These are phyloP conservation scores for Fragaria iinumae DNA, from an alignment of 306 rosid genomes.

Conservation along the genomic window DNA sequence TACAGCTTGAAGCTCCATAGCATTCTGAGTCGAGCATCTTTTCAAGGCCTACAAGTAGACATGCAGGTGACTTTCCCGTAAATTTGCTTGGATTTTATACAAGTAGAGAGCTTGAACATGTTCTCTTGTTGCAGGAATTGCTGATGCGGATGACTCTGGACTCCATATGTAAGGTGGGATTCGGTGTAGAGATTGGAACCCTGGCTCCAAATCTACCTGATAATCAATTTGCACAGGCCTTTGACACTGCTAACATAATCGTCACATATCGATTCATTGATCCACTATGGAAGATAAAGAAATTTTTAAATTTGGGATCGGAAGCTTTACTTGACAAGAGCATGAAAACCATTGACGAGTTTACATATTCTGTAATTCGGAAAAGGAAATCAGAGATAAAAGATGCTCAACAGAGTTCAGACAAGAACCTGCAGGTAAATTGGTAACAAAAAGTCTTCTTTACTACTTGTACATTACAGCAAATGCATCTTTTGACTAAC, in stretches of 20 bases:
- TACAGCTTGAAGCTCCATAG: constrained; percentile 59
- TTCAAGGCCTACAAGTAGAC: constrained; percentile 57
- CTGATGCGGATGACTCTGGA: constrained; percentile 96
- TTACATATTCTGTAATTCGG: constrained; percentile 77
- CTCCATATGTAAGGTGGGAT: constrained; percentile 90
- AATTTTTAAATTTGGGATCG: constrained; percentile 60
- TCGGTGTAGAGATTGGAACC: constrained; percentile 94
- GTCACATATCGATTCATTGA: constrained; percentile 90
- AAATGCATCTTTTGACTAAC: neutral
- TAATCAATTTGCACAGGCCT: constrained; percentile 73
- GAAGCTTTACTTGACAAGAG: constrained; percentile 81
- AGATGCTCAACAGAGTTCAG: constrained; percentile 32
- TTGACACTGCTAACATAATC: constrained; percentile 79
- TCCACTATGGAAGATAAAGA: constrained; percentile 80
- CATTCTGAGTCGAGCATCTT: constrained; percentile 55
- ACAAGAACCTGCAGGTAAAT: constrained; percentile 48
- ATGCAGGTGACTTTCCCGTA: constrained; percentile 59
- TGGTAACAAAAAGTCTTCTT: neutral
- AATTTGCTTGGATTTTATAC: neutral
- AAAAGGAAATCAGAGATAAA: constrained; percentile 79
- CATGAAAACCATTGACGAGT: constrained; percentile 66
- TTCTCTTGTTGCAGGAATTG: constrained; percentile 52
- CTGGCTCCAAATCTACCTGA: constrained; percentile 67
- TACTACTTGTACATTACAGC: neutral
- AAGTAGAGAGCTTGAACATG: neutral